A percentile compares a stretch with the other conserved stretches of the same genome.
phyloP scores from a whole-genome alignment of 2,329 filamentous ascomycete genomes.

The Nemania diffusa region DNA sequence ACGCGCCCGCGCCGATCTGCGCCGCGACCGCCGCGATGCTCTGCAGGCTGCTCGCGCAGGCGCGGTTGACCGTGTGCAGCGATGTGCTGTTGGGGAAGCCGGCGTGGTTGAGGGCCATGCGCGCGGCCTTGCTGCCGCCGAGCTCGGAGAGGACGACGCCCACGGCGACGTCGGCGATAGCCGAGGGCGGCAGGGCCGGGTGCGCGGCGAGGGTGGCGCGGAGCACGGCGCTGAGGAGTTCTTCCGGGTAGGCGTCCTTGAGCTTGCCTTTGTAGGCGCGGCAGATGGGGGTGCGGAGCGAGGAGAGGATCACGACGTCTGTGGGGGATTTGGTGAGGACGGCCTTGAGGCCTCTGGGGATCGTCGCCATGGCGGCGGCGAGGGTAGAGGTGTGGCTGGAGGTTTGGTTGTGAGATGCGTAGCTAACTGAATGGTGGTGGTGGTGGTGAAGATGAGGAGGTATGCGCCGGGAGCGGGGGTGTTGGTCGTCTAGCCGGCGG shows the following conservation, averaged over 20 bases:
- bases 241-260: conserved; percentile 90
- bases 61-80: conserved; percentile 89
- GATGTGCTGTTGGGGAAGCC: conserved; percentile 77
- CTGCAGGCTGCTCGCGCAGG: conserved; percentile 82
- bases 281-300: conserved; percentile 88
- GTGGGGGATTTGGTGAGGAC: conserved; percentile 81
- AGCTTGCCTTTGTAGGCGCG: conserved; percentile 84
- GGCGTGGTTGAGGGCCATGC: conserved; percentile 89
- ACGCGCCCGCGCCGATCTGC: conserved; percentile 77
- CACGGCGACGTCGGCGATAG: conserved; percentile 83
- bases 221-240: conserved; percentile 78
- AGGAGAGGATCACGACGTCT: conserved; percentile 88
- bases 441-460: background rate
- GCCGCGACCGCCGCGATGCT: conserved; percentile 79
- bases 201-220: conserved; percentile 75
- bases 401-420: background rate
- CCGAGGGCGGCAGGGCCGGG: conserved; percentile 73
- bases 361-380: conserved; percentile 32
- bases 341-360: conserved; percentile 75
- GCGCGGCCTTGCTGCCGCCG: conserved; percentile 87
- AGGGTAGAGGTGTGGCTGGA: background rate
- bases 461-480: too few species aligned
- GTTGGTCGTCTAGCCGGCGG: too few species aligned
- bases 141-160: conserved; percentile 92
- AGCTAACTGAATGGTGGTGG: background rate